Evolutionary conservation across 345 rosid genomes (phyloP).

Genomic region (Mangifera indica): DNA sequence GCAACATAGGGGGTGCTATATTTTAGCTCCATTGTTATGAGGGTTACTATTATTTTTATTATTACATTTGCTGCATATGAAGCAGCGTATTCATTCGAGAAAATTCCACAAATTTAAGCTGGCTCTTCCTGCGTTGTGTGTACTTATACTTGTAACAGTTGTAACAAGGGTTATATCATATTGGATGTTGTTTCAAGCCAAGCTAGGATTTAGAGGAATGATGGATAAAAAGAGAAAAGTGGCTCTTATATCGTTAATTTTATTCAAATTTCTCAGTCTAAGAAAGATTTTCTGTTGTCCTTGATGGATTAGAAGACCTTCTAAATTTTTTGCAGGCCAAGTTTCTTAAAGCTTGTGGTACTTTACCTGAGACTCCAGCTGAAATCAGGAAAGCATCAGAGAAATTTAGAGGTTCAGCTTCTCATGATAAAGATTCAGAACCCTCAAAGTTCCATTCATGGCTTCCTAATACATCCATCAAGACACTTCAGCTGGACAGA

Average conservation of each 20-base stretch:
- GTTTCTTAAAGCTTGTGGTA: slow-evolving; percentile 67
- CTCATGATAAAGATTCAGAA: slow-evolving; percentile 35
- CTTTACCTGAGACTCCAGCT: slow-evolving; percentile 61
- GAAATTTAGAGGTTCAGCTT: slow-evolving; percentile 41
- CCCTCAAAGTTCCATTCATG: slow-evolving; percentile 55
- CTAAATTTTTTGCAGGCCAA: slow-evolving; percentile 46
- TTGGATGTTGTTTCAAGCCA: background rate
- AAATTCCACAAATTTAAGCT: too few relatives aligned
- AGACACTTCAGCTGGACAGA: slow-evolving; percentile 42
- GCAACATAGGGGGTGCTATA: too few relatives aligned
- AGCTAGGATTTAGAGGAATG: background rate
- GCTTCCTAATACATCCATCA: slow-evolving; percentile 52
- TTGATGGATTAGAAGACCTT: background rate
- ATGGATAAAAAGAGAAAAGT: too few relatives aligned
- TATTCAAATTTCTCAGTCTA: background rate
- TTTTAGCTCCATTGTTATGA: too few relatives aligned
- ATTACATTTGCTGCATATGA: too few relatives aligned
- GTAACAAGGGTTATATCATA: background rate
- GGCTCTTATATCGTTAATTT: background rate
- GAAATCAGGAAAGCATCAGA: slow-evolving; percentile 54
- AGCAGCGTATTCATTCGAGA: too few relatives aligned
- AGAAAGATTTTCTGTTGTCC: too few relatives aligned
- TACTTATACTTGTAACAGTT: background rate
- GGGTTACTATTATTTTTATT: too few relatives aligned
- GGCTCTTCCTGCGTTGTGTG: background rate